Evolutionary conservation across 2,329 filamentous ascomycete species (phyloP).

Genomic region (Xylariaceae sp.): DNA sequence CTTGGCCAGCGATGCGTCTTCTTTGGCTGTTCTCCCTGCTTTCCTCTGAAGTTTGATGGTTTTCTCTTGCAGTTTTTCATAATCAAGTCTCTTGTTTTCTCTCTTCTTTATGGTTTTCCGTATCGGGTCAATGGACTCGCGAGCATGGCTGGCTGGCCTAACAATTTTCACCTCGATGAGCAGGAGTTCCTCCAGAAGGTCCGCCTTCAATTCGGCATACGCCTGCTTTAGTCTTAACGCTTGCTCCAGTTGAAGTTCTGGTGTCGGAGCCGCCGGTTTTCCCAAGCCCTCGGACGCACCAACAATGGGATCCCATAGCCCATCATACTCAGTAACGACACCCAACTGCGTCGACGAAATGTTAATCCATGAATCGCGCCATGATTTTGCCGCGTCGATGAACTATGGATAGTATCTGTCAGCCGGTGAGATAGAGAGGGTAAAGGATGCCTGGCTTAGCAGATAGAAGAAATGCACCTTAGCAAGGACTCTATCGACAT

Average conservation of each 20-base stretch:
- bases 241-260: constrained; percentile 56
- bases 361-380: constrained; percentile 72
- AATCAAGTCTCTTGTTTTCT: constrained; percentile 76
- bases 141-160: constrained; percentile 63
- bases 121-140: constrained; percentile 63
- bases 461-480: constrained; percentile 47
- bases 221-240: constrained; percentile 59
- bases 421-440: constrained; percentile 9
- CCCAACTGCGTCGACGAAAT: constrained; percentile 65
- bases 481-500: constrained; percentile 68
- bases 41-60: constrained; percentile 67
- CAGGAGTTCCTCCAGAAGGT: constrained; percentile 65
- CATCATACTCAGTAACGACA: constrained; percentile 62
- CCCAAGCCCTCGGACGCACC: constrained; percentile 55
- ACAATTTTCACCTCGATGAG: constrained; percentile 67
- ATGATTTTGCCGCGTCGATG: constrained; percentile 67
- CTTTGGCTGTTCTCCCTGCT: constrained; percentile 62
- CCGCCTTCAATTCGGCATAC: constrained; percentile 65
- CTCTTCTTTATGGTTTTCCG: constrained; percentile 81
- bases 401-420: constrained; percentile 46
- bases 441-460: background rate
- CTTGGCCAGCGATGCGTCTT: constrained; percentile 65
- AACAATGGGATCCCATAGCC: constrained; percentile 71
- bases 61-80: constrained; percentile 68
- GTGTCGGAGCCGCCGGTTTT: constrained; percentile 55